A percentile compares a stretch with the other conserved stretches of the same genome.
phyloP scores from a whole-genome alignment of 345 rosid species.

The Microcos paniculata region DNA sequence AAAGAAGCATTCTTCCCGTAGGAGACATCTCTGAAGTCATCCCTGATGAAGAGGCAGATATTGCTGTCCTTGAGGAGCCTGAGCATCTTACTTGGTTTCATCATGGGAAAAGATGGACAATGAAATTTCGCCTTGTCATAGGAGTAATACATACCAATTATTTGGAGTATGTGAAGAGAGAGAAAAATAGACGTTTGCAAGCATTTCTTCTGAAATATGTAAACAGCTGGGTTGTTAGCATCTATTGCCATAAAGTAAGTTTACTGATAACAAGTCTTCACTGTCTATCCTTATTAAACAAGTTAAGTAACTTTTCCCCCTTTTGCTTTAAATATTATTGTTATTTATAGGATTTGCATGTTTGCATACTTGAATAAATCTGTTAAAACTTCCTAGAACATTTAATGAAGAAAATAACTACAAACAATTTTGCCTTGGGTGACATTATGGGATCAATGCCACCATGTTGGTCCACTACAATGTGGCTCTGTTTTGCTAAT shows the following conservation, averaged over 20 bases:
- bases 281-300: not conserved
- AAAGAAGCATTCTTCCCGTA: constrained; percentile 84
- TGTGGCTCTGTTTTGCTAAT: not conserved
- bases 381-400: not conserved
- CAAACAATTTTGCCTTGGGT: not conserved
- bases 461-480: not conserved
- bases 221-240: constrained; percentile 77
- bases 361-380: not conserved
- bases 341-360: not conserved
- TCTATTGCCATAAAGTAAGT: constrained; percentile 92
- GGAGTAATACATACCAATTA: constrained; percentile 93
- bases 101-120: constrained; percentile 95
- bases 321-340: not conserved
- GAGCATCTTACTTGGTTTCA: constrained; percentile 99
- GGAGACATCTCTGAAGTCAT: constrained; percentile 82
- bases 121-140: constrained; percentile 65
- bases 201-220: constrained; percentile 64
- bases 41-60: constrained; percentile 76
- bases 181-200: constrained; percentile 65
- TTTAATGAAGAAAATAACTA: not conserved
- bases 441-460: not conserved
- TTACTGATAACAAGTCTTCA: constrained; percentile 5
- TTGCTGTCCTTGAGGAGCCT: constrained; percentile 98
- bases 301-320: not conserved
- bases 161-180: constrained; percentile 82